Evolutionary conservation across 306 rosid genomes (phyloP).

Genomic region (Cucurbita maxima): DNA sequence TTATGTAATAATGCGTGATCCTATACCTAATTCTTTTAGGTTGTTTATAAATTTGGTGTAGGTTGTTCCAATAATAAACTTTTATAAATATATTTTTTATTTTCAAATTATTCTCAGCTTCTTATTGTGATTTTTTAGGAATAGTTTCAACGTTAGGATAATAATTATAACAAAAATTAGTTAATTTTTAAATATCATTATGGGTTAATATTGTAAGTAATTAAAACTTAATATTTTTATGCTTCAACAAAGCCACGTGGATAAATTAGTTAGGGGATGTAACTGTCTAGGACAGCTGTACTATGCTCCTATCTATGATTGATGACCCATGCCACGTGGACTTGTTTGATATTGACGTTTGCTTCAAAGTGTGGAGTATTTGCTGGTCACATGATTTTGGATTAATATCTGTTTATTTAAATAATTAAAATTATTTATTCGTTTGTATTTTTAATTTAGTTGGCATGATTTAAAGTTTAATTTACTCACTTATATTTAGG

Average conservation of each 20-base stretch:
- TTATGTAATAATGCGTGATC: background rate
- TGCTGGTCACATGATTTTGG: background rate
- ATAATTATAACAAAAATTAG: background rate
- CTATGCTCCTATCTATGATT: constrained; percentile 10
- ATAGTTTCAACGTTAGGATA: background rate
- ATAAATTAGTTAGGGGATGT: background rate
- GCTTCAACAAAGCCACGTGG: background rate
- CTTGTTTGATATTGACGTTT: background rate
- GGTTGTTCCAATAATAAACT: background rate
- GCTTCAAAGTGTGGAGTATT: background rate
- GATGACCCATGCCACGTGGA: background rate
- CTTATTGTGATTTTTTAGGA: background rate
- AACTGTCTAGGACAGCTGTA: background rate
- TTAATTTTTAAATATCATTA: background rate
- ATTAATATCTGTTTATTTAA: background rate
- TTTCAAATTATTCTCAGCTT: background rate
- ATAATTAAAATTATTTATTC: no score
- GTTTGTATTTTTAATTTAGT: no score
- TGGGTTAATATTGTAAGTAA: background rate
- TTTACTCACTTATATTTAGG: no score
- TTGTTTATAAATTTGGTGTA: background rate
- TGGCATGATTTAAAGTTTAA: no score
- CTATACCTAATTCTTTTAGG: no score
- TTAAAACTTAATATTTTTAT: background rate
- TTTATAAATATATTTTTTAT: background rate